These are phyloP conservation scores for Magnaporthiopsis incrustans DNA, from an alignment of 2,329 filamentous ascomycete genomes.

Conservation along the genomic window DNA sequence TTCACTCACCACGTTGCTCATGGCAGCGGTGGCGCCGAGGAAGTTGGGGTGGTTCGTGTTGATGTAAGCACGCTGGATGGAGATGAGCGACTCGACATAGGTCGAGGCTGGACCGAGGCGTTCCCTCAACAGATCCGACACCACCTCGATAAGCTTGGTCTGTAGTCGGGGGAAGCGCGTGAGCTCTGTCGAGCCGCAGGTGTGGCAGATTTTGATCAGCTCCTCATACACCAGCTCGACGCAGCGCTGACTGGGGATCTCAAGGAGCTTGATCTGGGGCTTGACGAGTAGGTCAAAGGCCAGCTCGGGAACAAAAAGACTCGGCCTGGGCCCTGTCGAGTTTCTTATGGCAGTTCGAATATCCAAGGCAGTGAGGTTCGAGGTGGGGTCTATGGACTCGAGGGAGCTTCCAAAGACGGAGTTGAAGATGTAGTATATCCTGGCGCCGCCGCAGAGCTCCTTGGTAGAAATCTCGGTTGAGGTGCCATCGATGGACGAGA, in stretches of 20 bases:
- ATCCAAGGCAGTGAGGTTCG: constrained; percentile 87
- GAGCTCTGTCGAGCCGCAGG: constrained; percentile 90
- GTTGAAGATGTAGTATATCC: constrained; percentile 99
- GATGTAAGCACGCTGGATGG: constrained; percentile 96
- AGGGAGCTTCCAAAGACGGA: constrained; percentile 95
- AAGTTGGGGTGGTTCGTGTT: constrained; percentile 99
- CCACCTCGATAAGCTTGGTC: constrained; percentile 94
- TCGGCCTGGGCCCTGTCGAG: constrained; percentile 90
- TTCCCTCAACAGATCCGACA: constrained; percentile 90
- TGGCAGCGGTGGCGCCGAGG: constrained; percentile 88
- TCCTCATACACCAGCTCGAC: constrained; percentile 98
- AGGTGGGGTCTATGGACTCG: constrained; percentile 92
- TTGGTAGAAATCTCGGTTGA: constrained; percentile 98
- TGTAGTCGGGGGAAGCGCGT: constrained; percentile 87
- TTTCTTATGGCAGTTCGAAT: constrained; percentile 97
- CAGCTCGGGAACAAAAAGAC: constrained; percentile 93
- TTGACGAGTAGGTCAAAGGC: constrained; percentile 97
- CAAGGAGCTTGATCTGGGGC: constrained; percentile 94
- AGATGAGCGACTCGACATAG: constrained; percentile 94
- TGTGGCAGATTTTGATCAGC: constrained; percentile 98
- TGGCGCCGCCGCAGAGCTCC: constrained; percentile 86
- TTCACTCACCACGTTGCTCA: constrained; percentile 91
- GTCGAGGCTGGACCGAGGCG: constrained; percentile 78
- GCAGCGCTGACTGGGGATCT: constrained; percentile 90
- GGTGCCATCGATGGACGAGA: constrained; percentile 96